Conservation (phyloP, 2,329 filamentous ascomycete genomes). For the Colletotrichum scovillei region DNA sequence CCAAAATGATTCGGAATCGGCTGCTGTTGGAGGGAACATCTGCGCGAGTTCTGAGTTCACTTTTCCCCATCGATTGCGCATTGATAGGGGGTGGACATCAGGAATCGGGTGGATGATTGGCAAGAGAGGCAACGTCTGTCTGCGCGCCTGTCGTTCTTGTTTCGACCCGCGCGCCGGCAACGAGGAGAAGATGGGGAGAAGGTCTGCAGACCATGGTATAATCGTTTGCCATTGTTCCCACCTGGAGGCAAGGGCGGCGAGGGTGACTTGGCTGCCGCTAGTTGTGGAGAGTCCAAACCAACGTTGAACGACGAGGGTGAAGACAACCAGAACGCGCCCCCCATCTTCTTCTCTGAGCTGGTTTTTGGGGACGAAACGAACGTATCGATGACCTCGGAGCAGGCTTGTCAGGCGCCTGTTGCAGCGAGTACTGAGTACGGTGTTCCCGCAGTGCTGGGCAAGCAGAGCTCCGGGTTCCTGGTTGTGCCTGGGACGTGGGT, state of each 20-base stretch:
- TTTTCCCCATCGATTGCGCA: background rate
- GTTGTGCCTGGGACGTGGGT: constrained; percentile 34
- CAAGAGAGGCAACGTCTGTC: background rate
- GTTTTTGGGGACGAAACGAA: background rate
- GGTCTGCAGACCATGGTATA: background rate
- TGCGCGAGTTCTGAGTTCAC: background rate
- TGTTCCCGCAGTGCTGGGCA: constrained; percentile 18
- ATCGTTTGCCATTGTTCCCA: constrained; percentile 20
- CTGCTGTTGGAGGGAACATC: constrained; percentile 9
- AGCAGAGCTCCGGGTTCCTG: constrained; percentile 34
- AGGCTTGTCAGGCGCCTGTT: background rate
- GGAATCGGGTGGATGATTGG: background rate
- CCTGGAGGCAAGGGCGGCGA: constrained; percentile 12
- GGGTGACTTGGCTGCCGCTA: constrained; percentile 27
- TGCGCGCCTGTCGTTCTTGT: background rate
- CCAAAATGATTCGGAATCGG: constrained; percentile 27
- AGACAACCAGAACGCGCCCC: background rate
- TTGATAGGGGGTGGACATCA: background rate
- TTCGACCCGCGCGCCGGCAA: background rate
- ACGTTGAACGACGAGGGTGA: background rate
- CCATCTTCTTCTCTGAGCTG: constrained; percentile 2
- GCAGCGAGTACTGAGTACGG: constrained; percentile 20
- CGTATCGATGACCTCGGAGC: constrained; percentile 12
- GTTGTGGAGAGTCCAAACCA: constrained; percentile 9
- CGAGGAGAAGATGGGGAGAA: constrained; percentile 9